These are phyloP conservation scores for Lonicera japonica DNA, from an alignment of 129 eudicot genomes.

Conservation along the genomic window DNA sequence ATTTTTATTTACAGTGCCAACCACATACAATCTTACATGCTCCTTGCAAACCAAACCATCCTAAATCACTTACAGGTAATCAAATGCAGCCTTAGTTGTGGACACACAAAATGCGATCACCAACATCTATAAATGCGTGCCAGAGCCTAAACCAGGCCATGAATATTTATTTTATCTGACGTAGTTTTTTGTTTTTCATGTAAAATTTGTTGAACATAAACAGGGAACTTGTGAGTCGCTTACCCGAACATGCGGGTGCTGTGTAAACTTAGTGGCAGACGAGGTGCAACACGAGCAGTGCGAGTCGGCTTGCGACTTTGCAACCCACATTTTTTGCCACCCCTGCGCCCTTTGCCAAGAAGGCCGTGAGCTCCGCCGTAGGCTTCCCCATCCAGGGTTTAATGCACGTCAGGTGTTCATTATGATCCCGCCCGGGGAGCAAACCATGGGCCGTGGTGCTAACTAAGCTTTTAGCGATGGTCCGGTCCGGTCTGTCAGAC, in stretches of 20 bases:
- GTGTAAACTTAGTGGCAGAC: constrained; percentile 48
- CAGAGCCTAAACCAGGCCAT: too few species aligned
- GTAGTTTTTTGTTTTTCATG: too few species aligned
- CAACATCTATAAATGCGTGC: too few species aligned
- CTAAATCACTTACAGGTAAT: too few species aligned
- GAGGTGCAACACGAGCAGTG: constrained; percentile 70
- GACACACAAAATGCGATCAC: too few species aligned
- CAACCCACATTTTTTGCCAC: constrained; percentile 80
- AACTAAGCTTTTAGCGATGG: constrained; percentile 12
- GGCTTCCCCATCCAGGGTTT: constrained; percentile 87
- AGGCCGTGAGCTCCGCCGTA: constrained; percentile 89
- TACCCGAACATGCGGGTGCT: constrained; percentile 64
- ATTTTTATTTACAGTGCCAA: too few species aligned
- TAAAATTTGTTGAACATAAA: constrained; percentile 1
- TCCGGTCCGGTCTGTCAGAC: too few species aligned
- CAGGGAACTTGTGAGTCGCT: constrained; percentile 93
- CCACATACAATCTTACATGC: too few species aligned
- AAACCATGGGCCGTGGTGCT: constrained; percentile 64
- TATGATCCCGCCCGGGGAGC: constrained; percentile 77
- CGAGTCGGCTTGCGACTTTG: constrained; percentile 76
- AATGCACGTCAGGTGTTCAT: constrained; percentile 49
- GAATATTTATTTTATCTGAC: too few species aligned
- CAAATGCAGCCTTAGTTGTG: too few species aligned
- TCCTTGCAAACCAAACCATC: too few species aligned
- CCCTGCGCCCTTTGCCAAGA: constrained; percentile 95